A percentile compares a stretch with the other conserved stretches of the same genome.
Conservation (phyloP, 129 eudicot genomes). For the Helichrysum umbraculigerum region DNA sequence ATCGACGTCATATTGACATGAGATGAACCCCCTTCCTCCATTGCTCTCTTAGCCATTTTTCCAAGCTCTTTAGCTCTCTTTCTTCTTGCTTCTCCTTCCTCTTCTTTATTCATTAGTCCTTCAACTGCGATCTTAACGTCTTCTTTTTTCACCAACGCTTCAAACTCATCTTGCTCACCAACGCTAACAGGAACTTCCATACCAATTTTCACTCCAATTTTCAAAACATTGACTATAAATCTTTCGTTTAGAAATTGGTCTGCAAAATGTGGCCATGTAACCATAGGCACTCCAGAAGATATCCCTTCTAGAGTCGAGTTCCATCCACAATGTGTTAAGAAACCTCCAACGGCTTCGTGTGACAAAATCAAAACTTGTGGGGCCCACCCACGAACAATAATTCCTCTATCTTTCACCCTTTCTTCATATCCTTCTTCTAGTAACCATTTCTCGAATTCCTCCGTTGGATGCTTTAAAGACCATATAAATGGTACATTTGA, state of each 20-base stretch:
- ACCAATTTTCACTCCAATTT: constrained; percentile 53
- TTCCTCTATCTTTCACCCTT: constrained; percentile 52
- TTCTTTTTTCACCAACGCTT: constrained; percentile 36
- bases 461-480: constrained; percentile 35
- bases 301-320: constrained; percentile 68
- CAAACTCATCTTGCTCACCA: constrained; percentile 39
- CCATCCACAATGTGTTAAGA: constrained; percentile 81
- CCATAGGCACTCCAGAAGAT: constrained; percentile 59
- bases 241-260: constrained; percentile 66
- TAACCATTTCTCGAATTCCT: constrained; percentile 48
- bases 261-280: constrained; percentile 71
- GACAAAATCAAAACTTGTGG: constrained; percentile 64
- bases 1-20: constrained; percentile 31
- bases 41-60: constrained; percentile 45
- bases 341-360: constrained; percentile 55
- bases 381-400: constrained; percentile 67
- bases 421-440: constrained; percentile 47
- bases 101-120: constrained; percentile 45
- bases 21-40: constrained; percentile 67
- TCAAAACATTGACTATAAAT: constrained; percentile 42
- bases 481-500: constrained; percentile 46
- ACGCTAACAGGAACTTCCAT: constrained; percentile 22
- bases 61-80: constrained; percentile 34
- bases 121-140: constrained; percentile 38
- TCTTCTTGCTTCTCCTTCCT: constrained; percentile 50